Evolutionary conservation across 2,329 filamentous ascomycete genomes (phyloP).

Genomic region (Diaporthe batatas): DNA sequence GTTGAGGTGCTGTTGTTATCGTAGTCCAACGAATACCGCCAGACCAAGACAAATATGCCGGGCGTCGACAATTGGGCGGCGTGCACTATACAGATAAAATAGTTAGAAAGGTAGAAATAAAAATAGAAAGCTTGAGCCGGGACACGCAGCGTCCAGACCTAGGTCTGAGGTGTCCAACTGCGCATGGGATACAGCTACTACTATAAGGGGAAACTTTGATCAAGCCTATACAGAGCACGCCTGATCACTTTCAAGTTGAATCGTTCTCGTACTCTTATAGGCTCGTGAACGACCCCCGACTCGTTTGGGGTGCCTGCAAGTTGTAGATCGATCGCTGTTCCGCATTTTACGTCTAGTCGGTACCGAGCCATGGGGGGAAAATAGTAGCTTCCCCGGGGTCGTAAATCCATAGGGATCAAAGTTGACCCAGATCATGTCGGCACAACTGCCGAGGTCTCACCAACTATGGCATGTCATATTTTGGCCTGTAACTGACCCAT

Average conservation of each 20-base stretch:
- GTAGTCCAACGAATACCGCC: too few relatives aligned
- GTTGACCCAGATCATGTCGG: slow-evolving; percentile 8
- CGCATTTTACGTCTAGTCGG: background rate
- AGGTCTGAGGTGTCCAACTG: background rate
- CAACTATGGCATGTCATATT: slow-evolving; percentile 1
- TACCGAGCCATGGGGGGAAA: background rate
- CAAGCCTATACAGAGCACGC: background rate
- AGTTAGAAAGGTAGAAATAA: background rate
- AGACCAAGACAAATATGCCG: too few relatives aligned
- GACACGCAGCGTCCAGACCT: background rate
- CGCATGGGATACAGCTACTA: background rate
- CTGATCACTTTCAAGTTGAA: background rate
- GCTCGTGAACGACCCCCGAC: background rate
- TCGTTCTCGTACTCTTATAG: slow-evolving; percentile 1
- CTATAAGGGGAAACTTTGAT: background rate
- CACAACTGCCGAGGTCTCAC: slow-evolving; percentile 22
- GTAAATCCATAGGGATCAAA: background rate
- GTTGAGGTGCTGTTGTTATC: background rate
- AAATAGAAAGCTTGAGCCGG: background rate
- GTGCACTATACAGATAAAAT: background rate
- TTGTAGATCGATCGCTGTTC: slow-evolving; percentile 2
- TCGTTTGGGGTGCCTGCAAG: slow-evolving; percentile 15
- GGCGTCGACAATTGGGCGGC: background rate
- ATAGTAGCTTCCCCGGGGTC: background rate
- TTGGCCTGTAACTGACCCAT: slow-evolving; percentile 1